Base-by-base conservation (phyloP, 2,329 filamentous ascomycete species). In the Amesomyces nigricolor region DNA sequence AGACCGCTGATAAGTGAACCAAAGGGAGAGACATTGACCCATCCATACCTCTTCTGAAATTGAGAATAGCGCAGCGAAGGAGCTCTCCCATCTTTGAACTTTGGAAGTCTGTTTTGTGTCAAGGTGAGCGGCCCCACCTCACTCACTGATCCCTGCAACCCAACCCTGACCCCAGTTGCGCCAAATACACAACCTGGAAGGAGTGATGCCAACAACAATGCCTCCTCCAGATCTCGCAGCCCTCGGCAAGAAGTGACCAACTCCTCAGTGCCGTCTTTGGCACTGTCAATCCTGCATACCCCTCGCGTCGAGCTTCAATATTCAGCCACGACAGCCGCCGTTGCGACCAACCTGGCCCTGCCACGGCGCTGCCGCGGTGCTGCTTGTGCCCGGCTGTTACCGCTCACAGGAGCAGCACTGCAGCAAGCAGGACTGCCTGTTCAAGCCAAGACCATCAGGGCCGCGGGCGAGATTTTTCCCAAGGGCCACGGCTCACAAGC, bases 161-260 rank as follows among this genome's bases (percentile, higher is more conserved):
- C 32, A 11, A 35, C 32, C 30, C 30, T 32, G 30, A 10, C 30
- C 30, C 30, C 30, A 4, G 30, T 32, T 10, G 30, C 10, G 30
- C 6, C 30, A n/a, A n/a, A n/a, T n/a, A n/a, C n/a, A n/a, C n/a
- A n/a, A n/a, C n/a, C n/a, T n/a, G n/a, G n/a, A n/a, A n/a, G n/a
- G 40, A 16, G 22, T 26, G 22, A 26, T 4, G 22, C 22, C 22
- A 26, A 26, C 22, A 26, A 26, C 22, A 26, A 6, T 26, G 22
- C 22, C 22, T 63, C 61, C 60, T 63, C 62, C 62, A 62, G 58
- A 62, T 63, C 61, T 58, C 53, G 40, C 43, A 54, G 58, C 59
- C 61, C 57, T 63, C 60, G 59, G 58, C 48, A 26, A 40, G 40
- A 19, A 11, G 61, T 61, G 58, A 59, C 56, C 60, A 58, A 30